Evolutionary conservation across 495 filamentous ascomycete genomes (phyloP), one percentile per base, ranked within the genome.

Genomic region (Trichoderma reesei): DNA sequence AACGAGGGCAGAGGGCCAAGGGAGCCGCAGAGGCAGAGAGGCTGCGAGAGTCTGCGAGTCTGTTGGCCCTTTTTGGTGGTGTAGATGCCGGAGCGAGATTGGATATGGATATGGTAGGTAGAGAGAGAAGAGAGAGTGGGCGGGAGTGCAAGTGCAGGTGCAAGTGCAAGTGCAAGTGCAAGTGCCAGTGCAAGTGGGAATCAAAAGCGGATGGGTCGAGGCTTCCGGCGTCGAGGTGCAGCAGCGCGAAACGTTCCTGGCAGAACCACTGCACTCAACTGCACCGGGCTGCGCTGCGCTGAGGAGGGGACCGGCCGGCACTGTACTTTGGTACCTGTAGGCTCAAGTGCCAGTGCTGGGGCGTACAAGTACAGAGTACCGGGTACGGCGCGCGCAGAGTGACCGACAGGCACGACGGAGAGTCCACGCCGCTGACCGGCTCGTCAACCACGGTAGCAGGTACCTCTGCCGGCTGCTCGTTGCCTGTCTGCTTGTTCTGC

Each of bases 21-120:
- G 51, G 51, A 56, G 51, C 51, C 51, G 51, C 51, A 56, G 51
- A 31, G 34, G 8, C 51, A 56, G 31, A 33, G 18, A 14, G 51
- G 26, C 51, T 33, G 51, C 20, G 26, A 34, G 9, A 9, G 33
- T 56, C 51, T 48, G 44, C 44, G 44, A 48, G 44, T 48, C 44
- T 56, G 26, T 20, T 56, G 33, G 20, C 8, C 26, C 51, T 26
- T 34, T 31, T 33, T 10, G 51, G 51, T 56, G 51, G 51, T 56
- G 48, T 26, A 56, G 51, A 56, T 56, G 51, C 26, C 51, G 51
- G 51, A 56, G 51, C 51, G 51, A 56, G 51, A 56, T 56, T 56
- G 26, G 51, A 31, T 56, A 10, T 56, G 26, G n/a, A n/a, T n/a
- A n/a, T n/a, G n/a, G n/a, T n/a, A n/a, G n/a, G 26, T 26, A 26